Evolutionary conservation across 148 eudicot species (phyloP).

Genomic region (Nyssa sinensis): DNA sequence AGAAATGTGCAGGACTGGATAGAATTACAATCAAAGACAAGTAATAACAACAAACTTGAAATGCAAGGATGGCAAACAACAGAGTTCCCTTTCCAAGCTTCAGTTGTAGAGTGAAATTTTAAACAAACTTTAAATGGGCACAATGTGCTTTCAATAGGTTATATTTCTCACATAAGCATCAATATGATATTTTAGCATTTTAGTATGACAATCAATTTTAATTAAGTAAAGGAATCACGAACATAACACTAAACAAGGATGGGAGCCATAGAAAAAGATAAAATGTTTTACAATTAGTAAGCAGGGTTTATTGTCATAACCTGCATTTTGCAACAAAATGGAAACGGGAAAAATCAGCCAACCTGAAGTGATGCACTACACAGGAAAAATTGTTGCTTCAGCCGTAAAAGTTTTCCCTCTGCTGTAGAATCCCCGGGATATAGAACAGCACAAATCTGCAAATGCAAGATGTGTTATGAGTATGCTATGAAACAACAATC

Average conservation of each 20-base stretch:
- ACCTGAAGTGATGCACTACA: slow-evolving; percentile 99
- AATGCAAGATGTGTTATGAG: slow-evolving; percentile 8
- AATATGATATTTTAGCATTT: slow-evolving; percentile 10
- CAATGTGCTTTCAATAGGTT: neutral
- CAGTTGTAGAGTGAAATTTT: neutral
- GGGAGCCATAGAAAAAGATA: too few species aligned
- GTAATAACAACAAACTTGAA: neutral
- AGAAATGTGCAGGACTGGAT: neutral
- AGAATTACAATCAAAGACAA: neutral
- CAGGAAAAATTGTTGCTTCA: slow-evolving; percentile 95
- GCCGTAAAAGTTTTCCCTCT: slow-evolving; percentile 75
- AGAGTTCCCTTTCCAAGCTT: neutral
- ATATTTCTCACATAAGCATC: neutral
- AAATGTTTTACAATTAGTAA: too few species aligned
- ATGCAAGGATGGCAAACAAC: neutral
- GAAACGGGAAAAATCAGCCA: slow-evolving; percentile 2
- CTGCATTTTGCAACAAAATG: too few species aligned
- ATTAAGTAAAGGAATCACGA: slow-evolving; percentile 3
- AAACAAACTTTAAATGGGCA: neutral
- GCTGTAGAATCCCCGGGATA: slow-evolving; percentile 99
- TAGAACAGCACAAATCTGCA: slow-evolving; percentile 93
- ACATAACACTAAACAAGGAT: slow-evolving; percentile 5
- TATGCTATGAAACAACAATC: neutral
- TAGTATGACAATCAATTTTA: neutral
- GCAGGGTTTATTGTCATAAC: too few species aligned